These are phyloP conservation scores for Sarocladium strictum DNA, from an alignment of 2,329 filamentous ascomycete genomes.

Conservation along the genomic window DNA sequence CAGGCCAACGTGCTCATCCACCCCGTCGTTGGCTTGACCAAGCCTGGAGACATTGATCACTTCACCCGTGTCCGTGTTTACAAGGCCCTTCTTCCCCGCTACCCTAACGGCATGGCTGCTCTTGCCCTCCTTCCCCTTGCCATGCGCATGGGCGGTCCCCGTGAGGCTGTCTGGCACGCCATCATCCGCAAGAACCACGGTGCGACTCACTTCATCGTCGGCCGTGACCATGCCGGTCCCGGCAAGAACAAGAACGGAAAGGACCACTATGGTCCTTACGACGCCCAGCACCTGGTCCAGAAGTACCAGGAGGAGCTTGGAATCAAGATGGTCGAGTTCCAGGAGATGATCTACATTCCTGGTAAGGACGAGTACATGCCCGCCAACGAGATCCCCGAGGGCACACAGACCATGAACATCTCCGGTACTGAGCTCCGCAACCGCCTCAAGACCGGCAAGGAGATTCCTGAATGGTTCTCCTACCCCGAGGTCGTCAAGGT, in stretches of 20 bases:
- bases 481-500: slow-evolving; percentile 98
- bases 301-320: slow-evolving; percentile 95
- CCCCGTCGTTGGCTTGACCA: slow-evolving; percentile 95
- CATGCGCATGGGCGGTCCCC: slow-evolving; percentile 98
- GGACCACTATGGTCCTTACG: slow-evolving; percentile 97
- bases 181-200: slow-evolving; percentile 99
- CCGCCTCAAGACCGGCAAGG: slow-evolving; percentile 82
- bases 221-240: slow-evolving; percentile 94
- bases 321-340: slow-evolving; percentile 98
- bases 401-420: slow-evolving; percentile 81
- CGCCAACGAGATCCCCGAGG: slow-evolving; percentile 79
- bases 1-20: slow-evolving; percentile 99
- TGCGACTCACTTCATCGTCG: slow-evolving; percentile 98
- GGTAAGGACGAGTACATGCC: slow-evolving; percentile 96
- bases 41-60: slow-evolving; percentile 99
- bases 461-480: slow-evolving; percentile 99
- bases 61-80: slow-evolving; percentile 99
- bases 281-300: slow-evolving; percentile 92
- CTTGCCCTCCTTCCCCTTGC: slow-evolving; percentile 90
- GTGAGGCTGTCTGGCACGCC: slow-evolving; percentile 98
- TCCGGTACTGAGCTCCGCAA: slow-evolving; percentile 86
- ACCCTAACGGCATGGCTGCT: slow-evolving; percentile 98
- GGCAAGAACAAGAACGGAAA: slow-evolving; percentile 97
- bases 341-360: slow-evolving; percentile 98
- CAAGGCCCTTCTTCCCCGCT: slow-evolving; percentile 90